Evolutionary conservation across 1,284 basidiomycete genomes (phyloP).

Genomic region (Austroboletus niveus): DNA sequence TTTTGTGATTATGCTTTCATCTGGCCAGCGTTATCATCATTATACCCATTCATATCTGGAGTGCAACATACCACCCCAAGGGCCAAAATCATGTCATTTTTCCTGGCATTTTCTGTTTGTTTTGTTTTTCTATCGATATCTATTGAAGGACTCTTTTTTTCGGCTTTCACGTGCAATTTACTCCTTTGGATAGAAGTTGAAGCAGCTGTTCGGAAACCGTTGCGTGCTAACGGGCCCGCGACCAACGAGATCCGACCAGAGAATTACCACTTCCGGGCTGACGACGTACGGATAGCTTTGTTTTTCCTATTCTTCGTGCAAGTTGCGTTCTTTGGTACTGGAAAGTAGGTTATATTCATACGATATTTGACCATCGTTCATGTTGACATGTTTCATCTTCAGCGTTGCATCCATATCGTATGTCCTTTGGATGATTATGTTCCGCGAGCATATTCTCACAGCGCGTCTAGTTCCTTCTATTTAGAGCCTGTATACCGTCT

Average conservation of each 20-base stretch:
- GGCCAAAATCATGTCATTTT: constrained; percentile 57
- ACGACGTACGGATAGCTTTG: constrained; percentile 73
- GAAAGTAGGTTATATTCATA: constrained; percentile 59
- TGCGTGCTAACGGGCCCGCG: constrained; percentile 1
- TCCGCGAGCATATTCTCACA: constrained; percentile 4
- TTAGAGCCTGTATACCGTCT: constrained; percentile 87
- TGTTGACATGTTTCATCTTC: constrained; percentile 10
- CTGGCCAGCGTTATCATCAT: constrained; percentile 50
- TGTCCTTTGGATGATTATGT: constrained; percentile 27
- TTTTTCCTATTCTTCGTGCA: constrained; percentile 89
- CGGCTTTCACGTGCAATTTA: constrained; percentile 63
- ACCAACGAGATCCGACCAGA: constrained; percentile 2
- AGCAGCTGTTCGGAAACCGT: constrained; percentile 36
- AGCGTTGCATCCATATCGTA: constrained; percentile 88
- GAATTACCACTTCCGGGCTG: constrained; percentile 51
- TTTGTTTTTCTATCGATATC: constrained; percentile 84
- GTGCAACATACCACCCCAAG: constrained; percentile 37
- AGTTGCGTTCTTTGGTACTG: constrained; percentile 85
- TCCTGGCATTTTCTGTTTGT: constrained; percentile 72
- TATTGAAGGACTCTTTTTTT: constrained; percentile 81
- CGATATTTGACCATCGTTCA: neutral
- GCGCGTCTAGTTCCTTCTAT: constrained; percentile 71
- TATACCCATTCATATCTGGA: constrained; percentile 47
- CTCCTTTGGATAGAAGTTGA: constrained; percentile 75
- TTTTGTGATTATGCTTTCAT: constrained; percentile 3